Conservation (phyloP, 768 basidiomycete species). For the Pisolithus marmoratus region DNA sequence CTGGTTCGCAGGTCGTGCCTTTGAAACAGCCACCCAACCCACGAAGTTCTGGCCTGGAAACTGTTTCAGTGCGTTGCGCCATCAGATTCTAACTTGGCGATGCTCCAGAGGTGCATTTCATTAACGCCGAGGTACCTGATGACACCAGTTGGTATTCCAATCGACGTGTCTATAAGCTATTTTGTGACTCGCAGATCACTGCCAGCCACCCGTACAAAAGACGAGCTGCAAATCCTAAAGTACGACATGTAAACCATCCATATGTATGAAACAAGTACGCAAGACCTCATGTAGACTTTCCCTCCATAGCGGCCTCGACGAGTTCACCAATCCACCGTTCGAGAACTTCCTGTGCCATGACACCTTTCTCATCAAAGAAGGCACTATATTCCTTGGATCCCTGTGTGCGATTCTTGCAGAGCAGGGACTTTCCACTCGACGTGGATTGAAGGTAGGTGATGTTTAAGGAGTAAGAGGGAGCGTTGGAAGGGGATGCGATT, state of each 20-base stretch:
- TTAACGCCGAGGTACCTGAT: no score
- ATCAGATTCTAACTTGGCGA: no score
- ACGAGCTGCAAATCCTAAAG: not conserved
- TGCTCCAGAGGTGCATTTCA: no score
- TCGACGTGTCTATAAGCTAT: no score
- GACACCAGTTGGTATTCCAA: no score
- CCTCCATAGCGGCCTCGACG: constrained; percentile 70
- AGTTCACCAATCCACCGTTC: constrained; percentile 74
- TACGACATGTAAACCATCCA: not conserved
- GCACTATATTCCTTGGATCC: constrained; percentile 54
- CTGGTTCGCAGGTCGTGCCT: no score
- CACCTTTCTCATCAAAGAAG: constrained; percentile 80
- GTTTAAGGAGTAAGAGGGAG: constrained; percentile 64
- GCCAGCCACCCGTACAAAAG: no score
- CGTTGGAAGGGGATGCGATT: constrained; percentile 30
- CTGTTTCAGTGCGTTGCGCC: no score
- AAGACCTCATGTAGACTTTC: constrained; percentile 41
- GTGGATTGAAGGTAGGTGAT: constrained; percentile 74
- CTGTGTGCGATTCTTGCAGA: constrained; percentile 61
- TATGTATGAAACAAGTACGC: not conserved
- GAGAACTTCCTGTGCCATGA: constrained; percentile 69
- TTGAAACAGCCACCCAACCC: no score
- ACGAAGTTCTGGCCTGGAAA: no score
- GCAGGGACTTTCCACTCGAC: constrained; percentile 79
- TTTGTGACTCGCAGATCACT: no score